Evolutionary conservation across 352 stramenopile genomes (phyloP).

Genomic region (Thraustochytrium striatum): DNA sequence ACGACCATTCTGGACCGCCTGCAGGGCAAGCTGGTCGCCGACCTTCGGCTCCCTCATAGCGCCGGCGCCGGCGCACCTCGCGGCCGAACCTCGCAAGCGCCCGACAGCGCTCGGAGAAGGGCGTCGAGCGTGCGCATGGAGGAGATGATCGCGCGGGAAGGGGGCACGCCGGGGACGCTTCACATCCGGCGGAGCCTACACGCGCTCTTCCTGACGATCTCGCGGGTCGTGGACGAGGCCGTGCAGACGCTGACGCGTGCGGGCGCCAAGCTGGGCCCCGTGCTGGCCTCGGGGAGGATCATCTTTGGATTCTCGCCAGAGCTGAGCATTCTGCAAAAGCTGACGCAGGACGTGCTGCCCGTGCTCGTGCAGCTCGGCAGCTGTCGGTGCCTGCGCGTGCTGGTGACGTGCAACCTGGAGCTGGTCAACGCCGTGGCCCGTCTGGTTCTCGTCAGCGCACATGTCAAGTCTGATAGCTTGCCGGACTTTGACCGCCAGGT

Average conservation of each 20-base stretch:
- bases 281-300: neutral
- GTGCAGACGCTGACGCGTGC: neutral
- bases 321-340: neutral
- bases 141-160: conserved; percentile 1
- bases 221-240: neutral
- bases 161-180: neutral
- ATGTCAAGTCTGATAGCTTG: neutral
- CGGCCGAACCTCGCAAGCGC: neutral
- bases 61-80: neutral
- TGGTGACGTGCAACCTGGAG: conserved; percentile 9
- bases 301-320: conserved; percentile 9
- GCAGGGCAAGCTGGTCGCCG: neutral
- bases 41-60: neutral
- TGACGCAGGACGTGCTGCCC: neutral
- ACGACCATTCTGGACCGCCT: conserved; percentile 24
- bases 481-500: conserved; percentile 14
- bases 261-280: neutral
- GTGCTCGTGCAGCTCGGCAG: conserved; percentile 3
- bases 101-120: neutral
- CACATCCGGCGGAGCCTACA: neutral
- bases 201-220: neutral
- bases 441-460: conserved; percentile 2
- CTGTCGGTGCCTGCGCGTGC: neutral
- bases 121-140: neutral
- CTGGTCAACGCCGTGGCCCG: neutral